Conservation (phyloP, 139 green algal species). For the Coccomyxa sp. region DNA sequence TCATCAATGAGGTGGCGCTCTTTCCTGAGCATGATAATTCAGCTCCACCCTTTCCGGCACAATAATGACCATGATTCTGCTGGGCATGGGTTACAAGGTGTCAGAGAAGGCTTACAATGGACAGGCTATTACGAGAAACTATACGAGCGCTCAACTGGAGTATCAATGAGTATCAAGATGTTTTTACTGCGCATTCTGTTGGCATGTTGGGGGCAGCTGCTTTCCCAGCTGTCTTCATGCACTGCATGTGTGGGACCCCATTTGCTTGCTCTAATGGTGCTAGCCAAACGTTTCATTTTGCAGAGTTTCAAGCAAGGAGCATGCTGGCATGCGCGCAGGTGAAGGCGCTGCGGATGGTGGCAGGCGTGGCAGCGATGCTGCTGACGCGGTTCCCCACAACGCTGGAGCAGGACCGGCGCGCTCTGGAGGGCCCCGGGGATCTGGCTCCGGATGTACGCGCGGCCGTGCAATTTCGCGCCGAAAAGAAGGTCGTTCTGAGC, state of each 20-base stretch:
- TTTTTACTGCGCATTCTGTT: neutral
- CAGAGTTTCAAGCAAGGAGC: too few relatives aligned
- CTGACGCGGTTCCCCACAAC: slow-evolving; percentile 51
- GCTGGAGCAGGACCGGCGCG: slow-evolving; percentile 42
- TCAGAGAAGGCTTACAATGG: too few relatives aligned
- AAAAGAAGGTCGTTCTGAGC: slow-evolving; percentile 59
- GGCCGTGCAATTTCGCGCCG: slow-evolving; percentile 50
- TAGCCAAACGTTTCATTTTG: too few relatives aligned
- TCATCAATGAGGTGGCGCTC: neutral
- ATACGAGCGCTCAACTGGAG: too few relatives aligned
- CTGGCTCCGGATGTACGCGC: slow-evolving; percentile 41
- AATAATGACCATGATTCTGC: neutral
- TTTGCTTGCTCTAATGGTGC: too few relatives aligned
- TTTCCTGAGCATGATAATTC: slow-evolving; percentile 23
- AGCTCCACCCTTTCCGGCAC: slow-evolving; percentile 6
- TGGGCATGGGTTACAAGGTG: neutral
- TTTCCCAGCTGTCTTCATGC: neutral
- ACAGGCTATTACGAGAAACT: neutral
- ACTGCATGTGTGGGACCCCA: neutral
- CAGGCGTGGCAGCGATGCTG: slow-evolving; percentile 39
- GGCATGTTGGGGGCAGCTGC: too few relatives aligned
- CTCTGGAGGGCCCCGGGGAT: neutral
- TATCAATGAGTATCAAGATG: neutral
- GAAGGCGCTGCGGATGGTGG: slow-evolving; percentile 43
- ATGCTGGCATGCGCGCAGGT: slow-evolving; percentile 9